Base-by-base conservation (phyloP, 495 filamentous ascomycete species). In the Tuber aestivum region DNA sequence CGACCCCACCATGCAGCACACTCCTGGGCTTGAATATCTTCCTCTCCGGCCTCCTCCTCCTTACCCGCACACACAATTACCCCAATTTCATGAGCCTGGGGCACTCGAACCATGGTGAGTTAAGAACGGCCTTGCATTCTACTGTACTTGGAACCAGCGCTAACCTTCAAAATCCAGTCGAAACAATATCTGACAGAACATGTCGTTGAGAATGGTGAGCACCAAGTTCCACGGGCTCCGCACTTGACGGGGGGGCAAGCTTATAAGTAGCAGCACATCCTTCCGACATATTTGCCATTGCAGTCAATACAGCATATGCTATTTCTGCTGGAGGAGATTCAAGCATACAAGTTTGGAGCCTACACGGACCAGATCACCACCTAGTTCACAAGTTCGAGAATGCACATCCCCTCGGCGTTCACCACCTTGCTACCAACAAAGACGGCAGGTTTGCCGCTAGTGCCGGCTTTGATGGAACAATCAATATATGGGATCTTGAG, bases 171-270 rank as follows among this genome's bases (percentile, higher is more conserved):
- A 20, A 69, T 65, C 40, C 80, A 99, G 96, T 98, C 95, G 73
- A 97, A 97, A 86, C 96, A 97, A 92, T 98, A 97, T 83, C 89
- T 99, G 48, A 94, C 94, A 74, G 91, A 90, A 75, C 93, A 97
- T 85, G 94, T 94, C 20, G 88, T 95, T 83, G 93, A 97, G 83
- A 88, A 94, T 87, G 93, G 94, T 93, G 83, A 80, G 86, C 78
- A 48, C 20, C 16, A 56, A 68, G 40, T 74, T 65, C 50, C 50
- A 38, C 65, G 42, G 32, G 37, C 23, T 5, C 12, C 41, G 14
- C 20, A 6, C 16, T 32, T 65, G 6, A 75, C 50, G 50, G 3
- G 7, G 10, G 44, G 21, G 20, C 65, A 78, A 21, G 78, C 21
- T 41, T 35, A 27, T 70, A 37, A 73, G 27, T 16, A 21, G 9